Base-by-base conservation (phyloP, 176 grass and related monocot genomes). In the Pontederia paniculata region DNA sequence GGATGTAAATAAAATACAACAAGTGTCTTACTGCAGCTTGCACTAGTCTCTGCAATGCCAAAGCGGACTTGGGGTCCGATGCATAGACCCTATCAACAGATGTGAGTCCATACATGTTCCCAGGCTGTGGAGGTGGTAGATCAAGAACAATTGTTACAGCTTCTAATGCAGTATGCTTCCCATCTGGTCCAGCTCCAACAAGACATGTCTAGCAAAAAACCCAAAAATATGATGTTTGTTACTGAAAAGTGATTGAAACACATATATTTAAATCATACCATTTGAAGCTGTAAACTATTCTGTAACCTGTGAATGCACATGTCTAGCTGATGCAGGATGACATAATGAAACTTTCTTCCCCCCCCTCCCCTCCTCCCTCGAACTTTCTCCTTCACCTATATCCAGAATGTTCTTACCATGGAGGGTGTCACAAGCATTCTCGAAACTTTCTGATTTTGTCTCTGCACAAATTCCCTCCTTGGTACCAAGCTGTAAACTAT, bases 101-200 rank as follows among this genome's bases (percentile, higher is more conserved):
- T 18, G 80, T 82, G 16, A 98, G 45, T 60, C 75, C 93, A 48
- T 69, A 88, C 77, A 81, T 84, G 57, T 83, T 81, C 80, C 87
- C 86, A 52, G 93, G 86, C 68, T 98, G 93, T 50, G 93, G 93
- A 63, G 93, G 93, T 55, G 93, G 93, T 23, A 98, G 65, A 77
- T 91, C 93, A 70, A 98, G 86, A 70, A 98, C 93, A 74, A 98
- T 91, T 62, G 93, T 98, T 48, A 98, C 93, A 58, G 93, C 93
- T 83, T 98, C 93, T 74, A 98, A 68, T 60, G 93, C 93, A 64
- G 80, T 91, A 77, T 98, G 93, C 71, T 98, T 98, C 21, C 93
- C 93, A 59, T 98, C 86, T 77, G 93, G 86, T 84, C 93, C 93
- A 70, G 93, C 86, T 77, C 93, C 93, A 67, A 98, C 80, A 74